Percentiles rank a stretch among this genome's conserved stretches.
Evolutionary conservation across 2,329 filamentous ascomycete genomes (phyloP).

Genomic region (Fusarium piperis): DNA sequence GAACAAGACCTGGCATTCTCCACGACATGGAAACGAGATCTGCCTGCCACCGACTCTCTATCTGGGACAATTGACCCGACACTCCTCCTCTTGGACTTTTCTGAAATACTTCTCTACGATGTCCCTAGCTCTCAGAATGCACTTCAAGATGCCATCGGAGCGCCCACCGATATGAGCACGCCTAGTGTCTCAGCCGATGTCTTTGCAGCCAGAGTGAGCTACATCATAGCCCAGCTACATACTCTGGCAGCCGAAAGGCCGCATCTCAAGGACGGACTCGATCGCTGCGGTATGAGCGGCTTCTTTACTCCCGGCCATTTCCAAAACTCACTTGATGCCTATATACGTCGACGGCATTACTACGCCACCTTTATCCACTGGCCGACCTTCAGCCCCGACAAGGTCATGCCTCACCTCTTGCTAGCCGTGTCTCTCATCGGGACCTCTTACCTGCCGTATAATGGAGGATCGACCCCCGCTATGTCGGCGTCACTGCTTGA

Average conservation of each 20-base stretch:
- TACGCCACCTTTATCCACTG: constrained; percentile 19
- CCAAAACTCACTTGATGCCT: not conserved
- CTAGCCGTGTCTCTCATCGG: constrained; percentile 7
- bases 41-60: not conserved
- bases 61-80: constrained; percentile 7
- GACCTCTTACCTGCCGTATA: not conserved
- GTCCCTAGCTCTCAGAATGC: not conserved
- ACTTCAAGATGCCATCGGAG: fast-evolving
- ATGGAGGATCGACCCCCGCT: not conserved
- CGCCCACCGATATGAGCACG: not conserved
- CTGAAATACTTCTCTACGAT: constrained; percentile 15
- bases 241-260: not conserved
- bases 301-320: constrained; percentile 18
- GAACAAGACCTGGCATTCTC: constrained; percentile 9
- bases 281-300: not conserved
- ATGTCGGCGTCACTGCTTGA: not conserved
- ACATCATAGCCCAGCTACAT: not conserved
- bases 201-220: not conserved
- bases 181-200: not conserved
- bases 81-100: constrained; percentile 13
- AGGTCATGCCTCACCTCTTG: constrained; percentile 5
- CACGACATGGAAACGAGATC: not conserved
- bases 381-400: constrained; percentile 27
- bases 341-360: constrained; percentile 20
- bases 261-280: not conserved